phyloP scores from a whole-genome alignment of 306 rosid species.

The Phaseolus lunatus region DNA sequence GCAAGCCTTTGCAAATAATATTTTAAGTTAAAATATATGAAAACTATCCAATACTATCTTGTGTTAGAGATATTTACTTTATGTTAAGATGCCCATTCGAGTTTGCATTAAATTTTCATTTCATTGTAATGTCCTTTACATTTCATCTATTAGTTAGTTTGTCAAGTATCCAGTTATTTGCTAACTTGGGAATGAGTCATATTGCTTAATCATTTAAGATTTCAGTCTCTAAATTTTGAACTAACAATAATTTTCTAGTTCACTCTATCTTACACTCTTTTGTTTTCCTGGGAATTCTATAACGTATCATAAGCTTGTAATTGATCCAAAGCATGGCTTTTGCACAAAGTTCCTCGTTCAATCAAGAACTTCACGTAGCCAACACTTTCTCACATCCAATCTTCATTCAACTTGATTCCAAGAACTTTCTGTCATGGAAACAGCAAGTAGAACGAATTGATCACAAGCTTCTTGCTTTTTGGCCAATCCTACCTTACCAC shows the following conservation, averaged over 20 bases:
- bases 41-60: neutral
- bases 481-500: too few species aligned
- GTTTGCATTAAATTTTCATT: neutral
- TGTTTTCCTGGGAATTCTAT: too few species aligned
- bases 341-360: too few species aligned
- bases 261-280: neutral
- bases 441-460: too few species aligned
- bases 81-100: neutral
- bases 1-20: slow-evolving; percentile 19
- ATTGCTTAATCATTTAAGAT: neutral
- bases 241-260: neutral
- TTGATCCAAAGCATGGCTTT: too few species aligned
- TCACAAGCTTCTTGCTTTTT: too few species aligned
- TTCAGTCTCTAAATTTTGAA: neutral
- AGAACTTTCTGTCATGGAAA: too few species aligned
- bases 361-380: too few species aligned
- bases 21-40: neutral
- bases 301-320: too few species aligned
- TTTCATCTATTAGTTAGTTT: neutral
- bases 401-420: too few species aligned
- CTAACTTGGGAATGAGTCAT: neutral
- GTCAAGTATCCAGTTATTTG: neutral
- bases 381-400: too few species aligned
- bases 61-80: neutral
- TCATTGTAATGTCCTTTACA: neutral